Percentiles rank a stretch among this genome's conserved stretches.
These are phyloP conservation scores for Amanita brunnescens DNA, from an alignment of 768 basidiomycete species.

Conservation along the genomic window DNA sequence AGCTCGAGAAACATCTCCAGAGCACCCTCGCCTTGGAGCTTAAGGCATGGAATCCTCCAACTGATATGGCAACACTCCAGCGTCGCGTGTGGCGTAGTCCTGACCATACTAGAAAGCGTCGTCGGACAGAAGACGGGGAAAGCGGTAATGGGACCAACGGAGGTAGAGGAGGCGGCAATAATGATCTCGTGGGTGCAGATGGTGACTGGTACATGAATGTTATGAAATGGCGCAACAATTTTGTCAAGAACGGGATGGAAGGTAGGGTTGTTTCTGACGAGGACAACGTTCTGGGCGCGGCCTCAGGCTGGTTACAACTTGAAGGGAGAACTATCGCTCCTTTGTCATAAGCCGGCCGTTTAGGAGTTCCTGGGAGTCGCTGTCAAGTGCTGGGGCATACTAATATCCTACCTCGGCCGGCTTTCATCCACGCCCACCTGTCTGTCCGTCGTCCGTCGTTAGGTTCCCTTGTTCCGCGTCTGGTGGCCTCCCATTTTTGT, in stretches of 20 bases:
- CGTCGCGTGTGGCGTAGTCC: conserved; percentile 7
- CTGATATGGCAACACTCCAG: conserved; percentile 6
- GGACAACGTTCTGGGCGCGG: too few species aligned
- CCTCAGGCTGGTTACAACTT: background rate
- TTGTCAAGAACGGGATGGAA: conserved; percentile 6
- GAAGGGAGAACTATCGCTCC: conserved; percentile 1
- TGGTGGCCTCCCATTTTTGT: background rate
- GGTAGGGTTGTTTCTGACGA: background rate
- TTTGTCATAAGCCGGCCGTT: conserved; percentile 1
- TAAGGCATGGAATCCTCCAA: too few species aligned
- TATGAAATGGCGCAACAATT: background rate
- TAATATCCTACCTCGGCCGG: background rate
- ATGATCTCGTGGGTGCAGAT: conserved; percentile 6
- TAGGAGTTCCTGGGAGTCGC: background rate
- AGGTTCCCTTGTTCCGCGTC: background rate
- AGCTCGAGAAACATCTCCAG: conserved; percentile 2
- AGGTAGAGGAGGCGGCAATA: conserved; percentile 5
- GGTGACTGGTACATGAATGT: background rate
- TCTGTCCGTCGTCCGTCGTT: background rate
- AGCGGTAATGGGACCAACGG: background rate
- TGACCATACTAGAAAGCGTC: conserved; percentile 1
- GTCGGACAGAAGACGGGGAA: conserved; percentile 7
- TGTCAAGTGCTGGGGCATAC: too few species aligned
- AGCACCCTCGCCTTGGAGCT: too few species aligned
- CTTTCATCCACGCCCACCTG: background rate